Evolutionary conservation across 148 eudicot genomes (phyloP).

Genomic region (Cornus florida): DNA sequence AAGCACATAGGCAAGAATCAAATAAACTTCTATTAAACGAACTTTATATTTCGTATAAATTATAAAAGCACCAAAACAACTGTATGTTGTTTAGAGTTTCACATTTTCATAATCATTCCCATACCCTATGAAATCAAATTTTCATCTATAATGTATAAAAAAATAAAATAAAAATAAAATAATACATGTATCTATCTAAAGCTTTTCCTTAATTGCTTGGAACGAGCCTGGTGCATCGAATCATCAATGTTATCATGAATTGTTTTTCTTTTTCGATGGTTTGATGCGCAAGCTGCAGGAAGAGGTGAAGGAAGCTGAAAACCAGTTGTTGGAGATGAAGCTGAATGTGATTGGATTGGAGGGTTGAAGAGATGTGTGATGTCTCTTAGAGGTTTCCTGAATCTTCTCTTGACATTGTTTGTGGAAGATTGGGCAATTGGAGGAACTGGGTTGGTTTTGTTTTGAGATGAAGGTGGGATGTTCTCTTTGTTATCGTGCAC

Average conservation of each 20-base stretch:
- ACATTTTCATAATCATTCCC: too few species aligned
- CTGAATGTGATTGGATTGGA: not conserved
- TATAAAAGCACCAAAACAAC: too few species aligned
- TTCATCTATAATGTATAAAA: too few species aligned
- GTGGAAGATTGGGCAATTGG: not conserved
- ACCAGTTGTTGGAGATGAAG: not conserved
- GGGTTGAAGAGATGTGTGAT: constrained; percentile 17
- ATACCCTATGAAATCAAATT: too few species aligned
- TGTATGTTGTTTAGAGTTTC: too few species aligned
- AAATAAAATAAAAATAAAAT: too few species aligned
- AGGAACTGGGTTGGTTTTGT: not conserved
- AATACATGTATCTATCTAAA: constrained; percentile 8
- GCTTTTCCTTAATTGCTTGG: not conserved
- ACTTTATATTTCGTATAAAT: too few species aligned
- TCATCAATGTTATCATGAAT: not conserved
- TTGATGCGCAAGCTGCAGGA: not conserved
- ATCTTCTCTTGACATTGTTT: constrained; percentile 10
- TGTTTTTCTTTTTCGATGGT: constrained; percentile 5
- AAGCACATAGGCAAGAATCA: too few species aligned
- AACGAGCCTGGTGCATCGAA: not conserved
- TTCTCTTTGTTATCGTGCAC: constrained; percentile 21
- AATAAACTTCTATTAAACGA: too few species aligned
- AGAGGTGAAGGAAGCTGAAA: not conserved
- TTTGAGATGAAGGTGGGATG: not conserved
- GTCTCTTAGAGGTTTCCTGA: constrained; percentile 25